Evolutionary conservation across 129 eudicot species (phyloP).

Genomic region (Pulicaria dysenterica): DNA sequence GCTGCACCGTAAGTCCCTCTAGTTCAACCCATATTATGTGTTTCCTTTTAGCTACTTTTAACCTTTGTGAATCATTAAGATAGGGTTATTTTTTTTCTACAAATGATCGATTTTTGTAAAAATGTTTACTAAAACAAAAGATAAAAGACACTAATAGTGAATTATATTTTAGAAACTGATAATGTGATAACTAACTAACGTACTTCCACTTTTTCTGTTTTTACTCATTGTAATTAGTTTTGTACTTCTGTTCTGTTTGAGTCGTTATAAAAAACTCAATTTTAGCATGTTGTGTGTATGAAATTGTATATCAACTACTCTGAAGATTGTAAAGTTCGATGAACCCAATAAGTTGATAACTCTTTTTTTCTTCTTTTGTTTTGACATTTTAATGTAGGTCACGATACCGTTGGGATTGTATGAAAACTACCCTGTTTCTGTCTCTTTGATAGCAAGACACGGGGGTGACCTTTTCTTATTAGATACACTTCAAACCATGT

Average conservation of each 20-base stretch:
- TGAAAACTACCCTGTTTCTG: conserved; percentile 74
- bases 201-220: no score
- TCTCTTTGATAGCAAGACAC: conserved; percentile 77
- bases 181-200: neutral
- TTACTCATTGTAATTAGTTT: neutral
- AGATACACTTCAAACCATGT: conserved; percentile 60
- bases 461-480: conserved; percentile 90
- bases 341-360: neutral
- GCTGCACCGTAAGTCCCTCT: neutral
- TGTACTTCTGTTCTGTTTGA: no score
- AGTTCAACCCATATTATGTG: no score
- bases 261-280: no score
- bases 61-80: no score
- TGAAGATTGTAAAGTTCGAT: conserved; percentile 5
- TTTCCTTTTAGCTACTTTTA: no score
- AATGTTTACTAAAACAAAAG: no score
- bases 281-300: neutral
- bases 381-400: conserved; percentile 43
- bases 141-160: no score
- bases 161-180: no score
- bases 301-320: neutral
- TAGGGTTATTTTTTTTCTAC: no score
- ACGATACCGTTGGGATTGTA: conserved; percentile 71
- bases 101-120: no score
- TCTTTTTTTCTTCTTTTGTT: neutral